Conservation (phyloP, 805 yeast species). For the Yarrowia sp. region DNA sequence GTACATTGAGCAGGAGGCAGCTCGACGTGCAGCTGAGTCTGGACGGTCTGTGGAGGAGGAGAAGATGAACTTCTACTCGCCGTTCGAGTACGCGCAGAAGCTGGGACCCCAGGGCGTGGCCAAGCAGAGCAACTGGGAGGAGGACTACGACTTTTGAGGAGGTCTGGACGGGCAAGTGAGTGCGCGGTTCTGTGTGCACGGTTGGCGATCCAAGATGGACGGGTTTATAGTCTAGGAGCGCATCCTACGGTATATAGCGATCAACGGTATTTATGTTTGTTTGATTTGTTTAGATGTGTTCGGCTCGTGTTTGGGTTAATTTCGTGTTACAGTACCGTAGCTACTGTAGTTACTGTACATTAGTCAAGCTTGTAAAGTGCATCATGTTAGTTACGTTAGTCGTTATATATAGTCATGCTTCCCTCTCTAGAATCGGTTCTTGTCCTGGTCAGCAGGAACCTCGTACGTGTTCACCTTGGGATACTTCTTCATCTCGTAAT, state of each 20-base stretch:
- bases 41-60: slow-evolving; percentile 16
- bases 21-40: slow-evolving; percentile 22
- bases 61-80: slow-evolving; percentile 26
- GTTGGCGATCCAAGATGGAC: background rate
- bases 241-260: background rate
- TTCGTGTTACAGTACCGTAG: no score
- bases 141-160: slow-evolving; percentile 30
- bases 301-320: no score
- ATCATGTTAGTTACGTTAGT: background rate
- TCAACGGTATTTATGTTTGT: background rate
- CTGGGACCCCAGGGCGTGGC: slow-evolving; percentile 29
- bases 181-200: slow-evolving; percentile 17
- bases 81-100: slow-evolving; percentile 31
- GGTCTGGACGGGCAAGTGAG: slow-evolving; percentile 2
- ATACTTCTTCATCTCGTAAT: background rate
- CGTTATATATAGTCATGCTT: no score
- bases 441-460: background rate
- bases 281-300: no score
- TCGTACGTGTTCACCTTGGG: background rate
- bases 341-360: no score
- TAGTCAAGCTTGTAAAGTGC: no score
- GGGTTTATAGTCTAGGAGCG: background rate
- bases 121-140: slow-evolving; percentile 33
- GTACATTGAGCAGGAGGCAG: slow-evolving; percentile 28
- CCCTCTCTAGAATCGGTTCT: background rate